A percentile compares a stretch with the other conserved stretches of the same genome.
Evolutionary conservation across 768 basidiomycete genomes (phyloP).

Genomic region (Podaxis sp.): DNA sequence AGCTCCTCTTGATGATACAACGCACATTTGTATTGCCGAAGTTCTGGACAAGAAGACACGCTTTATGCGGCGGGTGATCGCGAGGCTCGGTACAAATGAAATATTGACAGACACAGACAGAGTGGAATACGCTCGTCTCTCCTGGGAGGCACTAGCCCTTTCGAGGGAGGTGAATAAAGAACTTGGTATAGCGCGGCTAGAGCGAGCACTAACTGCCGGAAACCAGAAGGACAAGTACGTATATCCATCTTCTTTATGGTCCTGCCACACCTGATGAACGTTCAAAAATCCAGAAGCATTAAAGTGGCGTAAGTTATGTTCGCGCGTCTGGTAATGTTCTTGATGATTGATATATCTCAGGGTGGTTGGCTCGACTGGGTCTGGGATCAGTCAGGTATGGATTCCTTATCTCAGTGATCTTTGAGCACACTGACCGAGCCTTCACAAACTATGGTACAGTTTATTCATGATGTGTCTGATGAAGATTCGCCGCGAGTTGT

Average conservation of each 20-base stretch:
- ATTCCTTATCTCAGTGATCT: no score
- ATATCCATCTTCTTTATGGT: neutral
- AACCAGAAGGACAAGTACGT: neutral
- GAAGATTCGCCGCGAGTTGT: neutral
- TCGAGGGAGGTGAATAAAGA: constrained; percentile 9
- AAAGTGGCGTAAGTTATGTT: neutral
- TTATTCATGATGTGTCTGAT: neutral
- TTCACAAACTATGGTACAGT: neutral
- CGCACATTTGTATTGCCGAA: neutral
- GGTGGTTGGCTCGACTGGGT: neutral
- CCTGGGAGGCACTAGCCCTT: neutral
- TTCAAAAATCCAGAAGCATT: neutral
- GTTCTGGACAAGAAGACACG: neutral
- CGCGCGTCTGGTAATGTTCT: neutral
- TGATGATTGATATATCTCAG: neutral
- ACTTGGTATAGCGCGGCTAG: neutral
- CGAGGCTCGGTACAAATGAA: neutral
- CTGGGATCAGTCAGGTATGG: neutral
- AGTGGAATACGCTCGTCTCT: neutral
- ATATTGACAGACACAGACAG: neutral
- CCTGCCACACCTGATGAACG: neutral
- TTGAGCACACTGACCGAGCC: no score
- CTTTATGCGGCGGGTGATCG: neutral
- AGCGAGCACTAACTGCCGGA: neutral
- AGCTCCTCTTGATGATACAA: neutral